These are phyloP conservation scores for Saprolegnia diclina DNA, from an alignment of 352 stramenopile genomes.

Conservation along the genomic window DNA sequence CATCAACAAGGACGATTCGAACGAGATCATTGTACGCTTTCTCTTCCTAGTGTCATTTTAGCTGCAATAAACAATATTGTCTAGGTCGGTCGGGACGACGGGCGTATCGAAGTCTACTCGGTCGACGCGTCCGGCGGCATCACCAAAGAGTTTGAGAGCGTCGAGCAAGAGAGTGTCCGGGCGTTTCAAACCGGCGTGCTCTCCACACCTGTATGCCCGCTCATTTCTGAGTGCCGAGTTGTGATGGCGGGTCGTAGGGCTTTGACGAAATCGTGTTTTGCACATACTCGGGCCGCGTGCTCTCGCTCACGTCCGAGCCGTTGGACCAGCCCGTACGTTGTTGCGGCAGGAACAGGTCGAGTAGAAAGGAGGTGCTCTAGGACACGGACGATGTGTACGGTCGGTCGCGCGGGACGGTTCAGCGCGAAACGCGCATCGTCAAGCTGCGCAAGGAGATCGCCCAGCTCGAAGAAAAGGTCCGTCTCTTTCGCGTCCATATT, in stretches of 20 bases:
- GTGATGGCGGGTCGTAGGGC: slow-evolving; percentile 29
- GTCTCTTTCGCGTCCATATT: background rate
- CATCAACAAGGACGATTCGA: slow-evolving; percentile 71
- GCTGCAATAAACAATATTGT: background rate
- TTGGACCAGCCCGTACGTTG: slow-evolving; percentile 45
- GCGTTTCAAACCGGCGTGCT: slow-evolving; percentile 66
- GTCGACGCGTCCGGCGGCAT: slow-evolving; percentile 49
- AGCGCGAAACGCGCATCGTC: slow-evolving; percentile 68
- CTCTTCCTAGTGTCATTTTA: too few species aligned
- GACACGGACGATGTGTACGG: slow-evolving; percentile 72
- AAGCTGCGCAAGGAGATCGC: slow-evolving; percentile 76
- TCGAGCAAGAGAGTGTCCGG: slow-evolving; percentile 67
- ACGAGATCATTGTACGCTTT: slow-evolving; percentile 47
- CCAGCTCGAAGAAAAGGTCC: slow-evolving; percentile 60
- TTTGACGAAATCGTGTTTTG: slow-evolving; percentile 70
- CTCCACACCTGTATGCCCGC: slow-evolving; percentile 34
- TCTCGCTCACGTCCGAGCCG: slow-evolving; percentile 80
- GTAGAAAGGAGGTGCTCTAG: background rate
- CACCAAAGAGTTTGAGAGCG: slow-evolving; percentile 58
- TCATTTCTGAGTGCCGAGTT: background rate
- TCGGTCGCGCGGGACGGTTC: slow-evolving; percentile 63
- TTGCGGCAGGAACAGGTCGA: background rate
- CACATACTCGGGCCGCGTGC: slow-evolving; percentile 71
- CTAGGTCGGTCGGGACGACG: slow-evolving; percentile 64
- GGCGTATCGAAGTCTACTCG: slow-evolving; percentile 65